Evolutionary conservation across 805 yeast genomes (phyloP), one percentile per base, ranked within the genome.

Genomic region (Candida awuae): DNA sequence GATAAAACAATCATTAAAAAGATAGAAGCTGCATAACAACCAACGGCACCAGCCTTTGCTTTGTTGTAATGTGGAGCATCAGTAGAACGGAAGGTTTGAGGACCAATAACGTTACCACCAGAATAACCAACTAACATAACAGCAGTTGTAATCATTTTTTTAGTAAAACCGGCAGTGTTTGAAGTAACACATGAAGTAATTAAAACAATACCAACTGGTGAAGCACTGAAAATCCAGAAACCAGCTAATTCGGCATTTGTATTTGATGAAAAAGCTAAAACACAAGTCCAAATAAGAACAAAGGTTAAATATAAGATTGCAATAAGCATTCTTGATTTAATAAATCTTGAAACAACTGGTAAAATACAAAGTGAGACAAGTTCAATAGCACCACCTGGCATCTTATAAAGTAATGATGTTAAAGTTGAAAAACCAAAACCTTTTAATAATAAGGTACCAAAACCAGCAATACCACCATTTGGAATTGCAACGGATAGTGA

Each of bases 381-480:
- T 46, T 62, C 67, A 12, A 61, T 56, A 8, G 60, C 62, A 17
- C 70, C 70, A 16, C 49, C 41, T 9, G 66, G 66, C 61, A 58
- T 54, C 8, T 55, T 53, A 59, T 56, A 55, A 22, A 62, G 46
- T 19, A 61, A 45, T 3, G 63, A 46, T 23, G 55, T 40, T 2
- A 45, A 35, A n/a, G 22, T 45, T 10, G 42, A 34, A 37, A 45
- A 52, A 22, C 56, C 51, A 44, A 73, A 62, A 13, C 53, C 52
- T 34, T 59, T 49, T 37, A 74, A 53, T 32, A 71, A 49, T 42
- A 73, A 64, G 27, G 72, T 60, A 32, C 66, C 59, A 46, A 73
- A 72, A 50, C 65, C 69, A 18, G 75, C 64, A 25, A 72, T 52
- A 29, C 78, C 82, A 51, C 81, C 81, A 46, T 74, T 73, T 36